Evolutionary conservation across 2,329 filamentous ascomycete genomes (phyloP), one percentile per base, ranked within the genome.

Genomic region (Alternaria rosae): DNA sequence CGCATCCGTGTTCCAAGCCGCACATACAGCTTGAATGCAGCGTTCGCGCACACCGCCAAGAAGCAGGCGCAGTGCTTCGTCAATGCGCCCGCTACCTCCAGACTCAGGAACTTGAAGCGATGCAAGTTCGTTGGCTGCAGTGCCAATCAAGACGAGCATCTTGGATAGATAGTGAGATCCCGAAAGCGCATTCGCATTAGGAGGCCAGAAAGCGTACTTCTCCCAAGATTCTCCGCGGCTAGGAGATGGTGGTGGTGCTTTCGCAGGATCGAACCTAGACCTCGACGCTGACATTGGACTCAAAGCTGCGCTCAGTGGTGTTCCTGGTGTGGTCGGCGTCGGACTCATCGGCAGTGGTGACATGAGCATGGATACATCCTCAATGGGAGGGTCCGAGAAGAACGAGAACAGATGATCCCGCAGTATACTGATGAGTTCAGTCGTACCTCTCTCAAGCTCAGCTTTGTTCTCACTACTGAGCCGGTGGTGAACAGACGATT

Each of bases 121-220:
- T 1, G 92, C 92, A 85, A 97, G 90, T 74, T 97, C 94, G 26
- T 91, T 91, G 2, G 93, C 92, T 3, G 92, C 94, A 3, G 91
- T 91, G n/a, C 94, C 93, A 5, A 99, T 88, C 4, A 97, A 83
- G 0, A 89, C 85, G 21, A 98, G 83, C 76, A 95, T 90, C 76
- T 91, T 93, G 53, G 91, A 89, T 6, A 99, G 85, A 74, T 97
- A 97, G 77, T 97, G 88, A 2, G 94, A 92, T n/a, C 92, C 94
- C 61, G 93, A 96, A 23, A 98, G 83, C 0, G 94, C 94, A 75
- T 97, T 98, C 2, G 93, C 92, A 81, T 92, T 91, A 0, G 94
- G 95, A 5, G 94, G 94, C 94, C 94, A 98, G 79, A 98, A 99
- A 0, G 94, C 94, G 78, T 81, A 95, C 88, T 81, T 94, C 91